Evolutionary conservation across 2,329 filamentous ascomycete species (phyloP).

Genomic region (Dactylellina drechsleri): DNA sequence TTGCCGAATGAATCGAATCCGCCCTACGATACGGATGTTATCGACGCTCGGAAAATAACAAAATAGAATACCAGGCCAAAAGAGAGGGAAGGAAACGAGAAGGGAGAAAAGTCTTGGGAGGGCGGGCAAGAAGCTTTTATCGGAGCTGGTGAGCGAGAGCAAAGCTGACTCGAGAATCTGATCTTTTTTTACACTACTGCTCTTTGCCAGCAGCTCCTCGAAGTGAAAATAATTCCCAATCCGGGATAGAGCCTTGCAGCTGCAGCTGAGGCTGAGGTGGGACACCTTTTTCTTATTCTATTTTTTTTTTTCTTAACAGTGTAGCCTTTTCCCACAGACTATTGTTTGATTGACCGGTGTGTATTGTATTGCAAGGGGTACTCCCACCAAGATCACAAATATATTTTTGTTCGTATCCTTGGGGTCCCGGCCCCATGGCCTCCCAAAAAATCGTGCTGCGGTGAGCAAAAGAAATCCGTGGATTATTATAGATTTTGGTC

Average conservation of each 20-base stretch:
- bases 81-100: constrained; percentile 1
- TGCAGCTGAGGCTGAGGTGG: constrained; percentile 53
- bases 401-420: constrained; percentile 31
- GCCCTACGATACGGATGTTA: constrained; percentile 9
- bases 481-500: constrained; percentile 15
- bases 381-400: constrained; percentile 50
- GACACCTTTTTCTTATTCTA: constrained; percentile 36
- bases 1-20: background rate
- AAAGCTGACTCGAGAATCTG: constrained; percentile 11
- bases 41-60: constrained; percentile 11
- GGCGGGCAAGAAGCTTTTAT: constrained; percentile 47
- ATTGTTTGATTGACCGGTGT: background rate
- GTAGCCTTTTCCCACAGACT: too few species aligned
- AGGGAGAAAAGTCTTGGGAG: constrained; percentile 13
- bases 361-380: constrained; percentile 30
- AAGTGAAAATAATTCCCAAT: constrained; percentile 23
- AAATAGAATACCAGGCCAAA: constrained; percentile 34
- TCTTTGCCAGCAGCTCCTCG: constrained; percentile 8
- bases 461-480: constrained; percentile 1
- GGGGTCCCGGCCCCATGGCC: background rate
- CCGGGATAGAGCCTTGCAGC: constrained; percentile 53
- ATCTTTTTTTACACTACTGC: constrained; percentile 10
- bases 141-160: constrained; percentile 35
- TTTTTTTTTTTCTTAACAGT: background rate
- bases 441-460: constrained; percentile 4